Conservation (phyloP, 2,329 filamentous ascomycete genomes). For the Venturia asperata region DNA sequence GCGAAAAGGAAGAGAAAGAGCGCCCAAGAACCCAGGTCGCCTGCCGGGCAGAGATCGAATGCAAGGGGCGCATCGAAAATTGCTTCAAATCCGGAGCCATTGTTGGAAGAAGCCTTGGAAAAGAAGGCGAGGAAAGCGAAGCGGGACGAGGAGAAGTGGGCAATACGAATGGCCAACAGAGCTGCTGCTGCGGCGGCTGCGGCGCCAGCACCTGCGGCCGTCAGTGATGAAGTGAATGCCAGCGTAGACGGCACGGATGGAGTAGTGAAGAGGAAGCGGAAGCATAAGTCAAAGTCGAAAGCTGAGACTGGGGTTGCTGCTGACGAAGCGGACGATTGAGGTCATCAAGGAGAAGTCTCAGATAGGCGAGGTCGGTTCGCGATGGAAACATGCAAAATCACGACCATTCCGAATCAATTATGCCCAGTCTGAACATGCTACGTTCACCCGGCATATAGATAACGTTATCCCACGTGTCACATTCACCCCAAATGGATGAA, state of each 20-base stretch:
- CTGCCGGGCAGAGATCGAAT: conserved; percentile 64
- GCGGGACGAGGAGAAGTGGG: conserved; percentile 18
- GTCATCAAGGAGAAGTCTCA: too few relatives aligned
- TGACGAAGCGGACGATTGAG: not conserved
- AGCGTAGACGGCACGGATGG: not conserved
- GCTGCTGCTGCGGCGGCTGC: conserved; percentile 21
- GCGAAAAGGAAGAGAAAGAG: conserved; percentile 55
- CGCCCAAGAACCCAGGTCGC: conserved; percentile 62
- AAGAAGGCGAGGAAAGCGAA: conserved; percentile 15
- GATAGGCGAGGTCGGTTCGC: not conserved
- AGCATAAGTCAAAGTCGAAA: conserved; percentile 36
- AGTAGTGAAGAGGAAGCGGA: conserved; percentile 26
- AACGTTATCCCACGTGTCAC: not conserved
- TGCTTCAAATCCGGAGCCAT: not conserved
- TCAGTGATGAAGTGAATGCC: not conserved
- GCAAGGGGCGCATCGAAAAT: conserved; percentile 31
- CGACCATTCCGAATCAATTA: not conserved
- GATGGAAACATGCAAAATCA: not conserved
- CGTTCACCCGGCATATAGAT: too few relatives aligned
- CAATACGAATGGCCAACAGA: conserved; percentile 22
- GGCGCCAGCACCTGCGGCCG: not conserved
- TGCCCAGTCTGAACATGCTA: not conserved
- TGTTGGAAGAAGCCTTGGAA: conserved; percentile 11
- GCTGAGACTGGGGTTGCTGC: conserved; percentile 15
- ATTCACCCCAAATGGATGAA: not conserved